These are phyloP conservation scores for Scheffersomyces titani DNA, from an alignment of 1,139 yeast genomes.

Conservation along the genomic window DNA sequence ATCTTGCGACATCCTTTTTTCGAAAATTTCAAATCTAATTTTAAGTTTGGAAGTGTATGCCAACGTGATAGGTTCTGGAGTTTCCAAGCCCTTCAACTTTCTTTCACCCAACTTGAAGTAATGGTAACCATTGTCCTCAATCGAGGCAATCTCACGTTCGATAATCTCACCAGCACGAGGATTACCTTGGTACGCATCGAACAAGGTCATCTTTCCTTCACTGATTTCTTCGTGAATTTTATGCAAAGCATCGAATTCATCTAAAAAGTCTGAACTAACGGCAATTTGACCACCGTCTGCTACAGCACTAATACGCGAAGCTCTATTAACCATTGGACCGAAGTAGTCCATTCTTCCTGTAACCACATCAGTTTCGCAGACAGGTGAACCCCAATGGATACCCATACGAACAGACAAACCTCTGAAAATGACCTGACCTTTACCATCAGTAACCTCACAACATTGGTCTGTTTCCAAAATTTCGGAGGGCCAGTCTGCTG, in stretches of 20 bases:
- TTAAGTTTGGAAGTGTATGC: slow-evolving; percentile 70
- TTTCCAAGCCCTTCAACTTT: slow-evolving; percentile 91
- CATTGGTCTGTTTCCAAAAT: slow-evolving; percentile 86
- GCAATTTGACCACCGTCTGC: slow-evolving; percentile 99
- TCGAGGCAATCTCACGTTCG: slow-evolving; percentile 64
- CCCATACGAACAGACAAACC: slow-evolving; percentile 98
- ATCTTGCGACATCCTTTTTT: slow-evolving; percentile 26
- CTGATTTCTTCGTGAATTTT: slow-evolving; percentile 51
- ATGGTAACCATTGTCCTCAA: slow-evolving; percentile 72
- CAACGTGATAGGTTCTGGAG: slow-evolving; percentile 83
- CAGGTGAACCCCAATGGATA: slow-evolving; percentile 97
- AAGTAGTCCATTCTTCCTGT: slow-evolving; percentile 98
- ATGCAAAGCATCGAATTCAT: slow-evolving; percentile 65
- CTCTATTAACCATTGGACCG: slow-evolving; percentile 97
- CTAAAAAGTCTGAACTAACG: slow-evolving; percentile 76
- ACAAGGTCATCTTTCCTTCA: slow-evolving; percentile 37
- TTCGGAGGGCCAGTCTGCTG: slow-evolving; percentile 95
- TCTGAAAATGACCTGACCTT: slow-evolving; percentile 66
- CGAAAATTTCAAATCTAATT: slow-evolving; percentile 53
- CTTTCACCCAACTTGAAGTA: slow-evolving; percentile 78
- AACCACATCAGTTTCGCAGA: slow-evolving; percentile 90
- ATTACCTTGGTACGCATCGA: slow-evolving; percentile 65
- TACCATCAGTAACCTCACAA: slow-evolving; percentile 71
- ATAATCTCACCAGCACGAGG: slow-evolving; percentile 62
- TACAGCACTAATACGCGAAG: slow-evolving; percentile 89